A percentile compares a stretch with the other conserved stretches of the same genome.
phyloP scores from a whole-genome alignment of 768 basidiomycete species.

The Hirschioporus abietinus region DNA sequence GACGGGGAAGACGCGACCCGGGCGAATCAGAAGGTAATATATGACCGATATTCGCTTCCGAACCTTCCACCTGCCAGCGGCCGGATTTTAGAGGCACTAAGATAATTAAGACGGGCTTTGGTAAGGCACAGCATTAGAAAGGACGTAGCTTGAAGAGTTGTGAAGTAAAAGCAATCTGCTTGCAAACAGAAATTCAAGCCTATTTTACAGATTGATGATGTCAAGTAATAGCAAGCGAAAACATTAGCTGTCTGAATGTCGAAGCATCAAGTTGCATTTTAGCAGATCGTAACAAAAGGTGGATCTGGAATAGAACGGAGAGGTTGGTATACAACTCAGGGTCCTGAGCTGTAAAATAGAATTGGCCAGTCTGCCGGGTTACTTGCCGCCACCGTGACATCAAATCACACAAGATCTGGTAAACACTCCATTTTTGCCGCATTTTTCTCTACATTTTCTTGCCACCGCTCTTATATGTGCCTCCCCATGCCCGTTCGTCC shows the following conservation, averaged over 20 bases:
- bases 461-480: neutral
- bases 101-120: neutral
- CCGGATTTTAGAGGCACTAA: neutral
- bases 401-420: neutral
- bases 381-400: neutral
- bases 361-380: neutral
- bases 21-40: neutral
- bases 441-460: neutral
- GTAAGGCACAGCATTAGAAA: neutral
- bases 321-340: neutral
- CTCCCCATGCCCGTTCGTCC: neutral
- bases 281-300: neutral
- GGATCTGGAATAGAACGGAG: neutral
- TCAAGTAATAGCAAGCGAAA: neutral
- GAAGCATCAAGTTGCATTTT: neutral
- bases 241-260: neutral
- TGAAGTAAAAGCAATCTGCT: too few species aligned
- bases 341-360: neutral
- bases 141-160: too few species aligned
- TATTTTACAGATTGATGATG: neutral
- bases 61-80: neutral
- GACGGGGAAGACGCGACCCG: neutral
- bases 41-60: neutral
- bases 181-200: too few species aligned
- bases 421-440: neutral